Percentiles rank a stretch among this genome's conserved stretches.
These are phyloP conservation scores for Dioszegia hungarica DNA, from an alignment of 768 basidiomycete genomes.

Conservation along the genomic window DNA sequence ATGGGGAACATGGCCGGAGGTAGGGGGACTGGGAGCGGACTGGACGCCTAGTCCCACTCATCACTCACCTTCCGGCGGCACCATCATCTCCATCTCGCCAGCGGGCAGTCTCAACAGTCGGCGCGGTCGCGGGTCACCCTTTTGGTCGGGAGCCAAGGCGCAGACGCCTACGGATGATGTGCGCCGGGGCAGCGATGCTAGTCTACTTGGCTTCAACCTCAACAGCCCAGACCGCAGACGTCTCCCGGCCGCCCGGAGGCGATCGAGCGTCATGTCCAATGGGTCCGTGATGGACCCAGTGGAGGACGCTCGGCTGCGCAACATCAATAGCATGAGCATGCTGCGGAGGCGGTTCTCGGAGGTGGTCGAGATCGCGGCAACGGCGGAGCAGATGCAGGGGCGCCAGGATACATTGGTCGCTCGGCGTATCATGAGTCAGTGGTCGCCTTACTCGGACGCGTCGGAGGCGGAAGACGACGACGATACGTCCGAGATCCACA, in stretches of 20 bases:
- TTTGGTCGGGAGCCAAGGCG: not conserved
- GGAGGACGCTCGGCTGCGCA: slow-evolving; percentile 29
- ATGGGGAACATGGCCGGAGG: slow-evolving; percentile 27
- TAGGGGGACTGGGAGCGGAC: slow-evolving; percentile 4
- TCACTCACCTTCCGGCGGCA: slow-evolving; percentile 1
- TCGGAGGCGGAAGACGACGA: slow-evolving; percentile 9
- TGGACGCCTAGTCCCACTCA: slow-evolving; percentile 19
- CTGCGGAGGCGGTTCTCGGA: slow-evolving; percentile 37
- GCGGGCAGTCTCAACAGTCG: slow-evolving; percentile 21
- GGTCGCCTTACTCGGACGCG: slow-evolving; percentile 24
- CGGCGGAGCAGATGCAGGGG: slow-evolving; percentile 16
- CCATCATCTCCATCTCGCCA: slow-evolving; percentile 41
- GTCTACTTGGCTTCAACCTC: slow-evolving; percentile 33
- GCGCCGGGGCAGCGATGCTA: slow-evolving; percentile 27
- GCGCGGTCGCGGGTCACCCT: slow-evolving; percentile 1
- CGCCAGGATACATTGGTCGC: slow-evolving; percentile 3
- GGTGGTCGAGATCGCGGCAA: slow-evolving; percentile 39
- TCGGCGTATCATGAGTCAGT: slow-evolving; percentile 15
- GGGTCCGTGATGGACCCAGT: slow-evolving; percentile 21
- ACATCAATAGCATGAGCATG: slow-evolving; percentile 29
- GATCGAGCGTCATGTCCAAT: slow-evolving; percentile 24
- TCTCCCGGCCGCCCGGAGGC: slow-evolving; percentile 1
- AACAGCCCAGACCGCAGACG: slow-evolving; percentile 2
- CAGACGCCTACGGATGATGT: not conserved
- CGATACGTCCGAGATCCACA: slow-evolving; percentile 35